Evolutionary conservation across 1,284 basidiomycete genomes (phyloP), one percentile per base, ranked within the genome.

Genomic region (Moniliella sp.): DNA sequence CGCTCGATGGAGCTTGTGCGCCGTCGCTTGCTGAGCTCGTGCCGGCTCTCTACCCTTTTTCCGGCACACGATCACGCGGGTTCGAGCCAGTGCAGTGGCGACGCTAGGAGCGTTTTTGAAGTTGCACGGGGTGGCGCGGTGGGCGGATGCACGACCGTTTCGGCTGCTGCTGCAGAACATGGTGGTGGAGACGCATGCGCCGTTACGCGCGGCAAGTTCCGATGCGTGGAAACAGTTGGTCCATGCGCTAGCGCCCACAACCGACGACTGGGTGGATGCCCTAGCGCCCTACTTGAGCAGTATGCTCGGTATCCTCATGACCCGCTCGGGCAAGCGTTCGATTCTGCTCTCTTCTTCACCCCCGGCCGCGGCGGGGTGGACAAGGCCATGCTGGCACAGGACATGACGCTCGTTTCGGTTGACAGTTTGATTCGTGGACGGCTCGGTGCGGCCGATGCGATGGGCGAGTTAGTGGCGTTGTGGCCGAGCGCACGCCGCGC

Each of bases 141-240:
- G 91, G 91, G 71, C 91, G 43, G 67, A 72, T 31, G 67, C 71
- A 0, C 68, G 73, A 2, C 76, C 91, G 43, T 65, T 93, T 38
- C 73, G 76, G 1, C 70, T 94, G 5, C 68, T 97, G 15, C 83
- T 84, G 62, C 88, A 97, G 58, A 97, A n/a, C n/a, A 69, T 99
- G 23, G 67, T 97, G 15, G 76, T 84, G 12, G 91, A 99, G 57
- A 84, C 93, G 59, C 75, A 81, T 11, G 48, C 63, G 1, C 82
- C 91, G 40, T 76, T 97, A 39, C 76, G 88, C 14, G 65, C 72
- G n/a, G 68, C 74, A 0, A 81, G 78, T 3, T 64, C 77, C n/a
- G 54, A 67, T 4, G 73, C 80, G 0, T 94, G 86, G 79, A 64
- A 65, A n/a, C 71, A 3, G 74, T 76, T 1, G 62, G 88, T 4